Evolutionary conservation across 139 green algal genomes (phyloP).

Genomic region (Asterochloris sp.): DNA sequence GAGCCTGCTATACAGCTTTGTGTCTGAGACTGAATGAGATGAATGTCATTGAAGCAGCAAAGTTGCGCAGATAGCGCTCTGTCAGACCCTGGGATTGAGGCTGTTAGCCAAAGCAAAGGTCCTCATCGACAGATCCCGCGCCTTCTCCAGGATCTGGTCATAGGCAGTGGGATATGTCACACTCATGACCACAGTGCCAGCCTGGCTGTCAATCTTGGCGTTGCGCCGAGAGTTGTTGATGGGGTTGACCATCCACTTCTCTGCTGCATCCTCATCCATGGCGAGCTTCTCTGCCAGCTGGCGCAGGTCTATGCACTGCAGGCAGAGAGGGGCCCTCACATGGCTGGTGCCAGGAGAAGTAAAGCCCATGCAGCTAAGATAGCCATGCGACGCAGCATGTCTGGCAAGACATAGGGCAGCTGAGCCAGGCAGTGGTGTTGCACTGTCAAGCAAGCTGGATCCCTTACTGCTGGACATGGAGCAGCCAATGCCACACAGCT

Average conservation of each 20-base stretch:
- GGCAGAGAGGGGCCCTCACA: too few species aligned
- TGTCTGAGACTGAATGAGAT: background rate
- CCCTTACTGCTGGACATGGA: too few species aligned
- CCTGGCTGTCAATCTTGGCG: slow-evolving; percentile 94
- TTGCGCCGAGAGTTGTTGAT: slow-evolving; percentile 87
- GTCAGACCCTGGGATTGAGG: background rate
- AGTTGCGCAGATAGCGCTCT: background rate
- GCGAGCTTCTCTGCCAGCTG: slow-evolving; percentile 84
- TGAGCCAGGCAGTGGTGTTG: too few species aligned
- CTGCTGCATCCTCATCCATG: slow-evolving; percentile 77
- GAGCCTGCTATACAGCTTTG: background rate
- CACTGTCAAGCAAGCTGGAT: too few species aligned
- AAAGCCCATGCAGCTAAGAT: too few species aligned
- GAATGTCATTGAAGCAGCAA: background rate
- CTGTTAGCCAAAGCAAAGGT: slow-evolving; percentile 88
- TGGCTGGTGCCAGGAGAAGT: too few species aligned
- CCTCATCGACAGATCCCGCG: slow-evolving; percentile 76
- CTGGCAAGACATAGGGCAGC: too few species aligned
- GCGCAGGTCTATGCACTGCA: slow-evolving; percentile 84
- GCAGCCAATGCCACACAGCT: too few species aligned
- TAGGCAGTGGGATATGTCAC: slow-evolving; percentile 47
- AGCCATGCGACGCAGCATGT: too few species aligned
- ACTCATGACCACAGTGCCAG: slow-evolving; percentile 92
- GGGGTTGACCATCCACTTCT: slow-evolving; percentile 87
- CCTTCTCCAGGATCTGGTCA: slow-evolving; percentile 84